phyloP scores from a whole-genome alignment of 2,329 filamentous ascomycete species.

The Fusarium sp. region DNA sequence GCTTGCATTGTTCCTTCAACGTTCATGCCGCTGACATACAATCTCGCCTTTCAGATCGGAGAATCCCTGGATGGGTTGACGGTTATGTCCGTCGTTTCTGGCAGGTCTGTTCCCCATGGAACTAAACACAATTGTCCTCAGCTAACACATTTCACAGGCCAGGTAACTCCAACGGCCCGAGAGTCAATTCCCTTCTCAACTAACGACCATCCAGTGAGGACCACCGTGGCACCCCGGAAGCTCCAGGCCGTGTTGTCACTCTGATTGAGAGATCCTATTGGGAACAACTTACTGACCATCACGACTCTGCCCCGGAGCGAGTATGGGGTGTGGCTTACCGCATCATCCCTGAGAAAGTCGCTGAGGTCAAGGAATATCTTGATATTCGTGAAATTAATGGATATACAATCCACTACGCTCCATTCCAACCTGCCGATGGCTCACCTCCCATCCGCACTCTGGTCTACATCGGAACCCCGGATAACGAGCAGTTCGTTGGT shows the following conservation, averaged over 20 bases:
- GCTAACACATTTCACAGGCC: constrained; percentile 44
- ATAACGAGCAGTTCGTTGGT: constrained; percentile 91
- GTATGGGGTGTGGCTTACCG: constrained; percentile 97
- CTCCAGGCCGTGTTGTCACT: constrained; percentile 91
- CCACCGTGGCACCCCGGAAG: constrained; percentile 89
- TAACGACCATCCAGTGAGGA: constrained; percentile 73
- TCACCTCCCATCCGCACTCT: constrained; percentile 64
- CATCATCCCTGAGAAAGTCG: constrained; percentile 76
- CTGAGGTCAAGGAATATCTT: constrained; percentile 87
- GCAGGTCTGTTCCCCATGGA: constrained; percentile 75
- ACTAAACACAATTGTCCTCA: neutral
- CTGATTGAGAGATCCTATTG: constrained; percentile 88
- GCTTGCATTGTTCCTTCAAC: constrained; percentile 3
- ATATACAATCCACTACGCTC: constrained; percentile 91
- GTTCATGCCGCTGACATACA: constrained; percentile 6
- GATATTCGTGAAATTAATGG: constrained; percentile 98
- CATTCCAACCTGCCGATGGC: constrained; percentile 71
- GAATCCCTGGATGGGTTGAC: constrained; percentile 88
- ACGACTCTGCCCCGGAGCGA: constrained; percentile 68
- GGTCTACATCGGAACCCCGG: constrained; percentile 94
- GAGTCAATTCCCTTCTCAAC: neutral
- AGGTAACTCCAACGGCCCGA: constrained; percentile 42
- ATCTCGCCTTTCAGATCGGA: constrained; percentile 70
- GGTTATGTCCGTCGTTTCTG: constrained; percentile 97
- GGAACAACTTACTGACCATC: constrained; percentile 77